Conservation (phyloP, 176 grass and related monocot species). For the Microstegium vimineum region DNA sequence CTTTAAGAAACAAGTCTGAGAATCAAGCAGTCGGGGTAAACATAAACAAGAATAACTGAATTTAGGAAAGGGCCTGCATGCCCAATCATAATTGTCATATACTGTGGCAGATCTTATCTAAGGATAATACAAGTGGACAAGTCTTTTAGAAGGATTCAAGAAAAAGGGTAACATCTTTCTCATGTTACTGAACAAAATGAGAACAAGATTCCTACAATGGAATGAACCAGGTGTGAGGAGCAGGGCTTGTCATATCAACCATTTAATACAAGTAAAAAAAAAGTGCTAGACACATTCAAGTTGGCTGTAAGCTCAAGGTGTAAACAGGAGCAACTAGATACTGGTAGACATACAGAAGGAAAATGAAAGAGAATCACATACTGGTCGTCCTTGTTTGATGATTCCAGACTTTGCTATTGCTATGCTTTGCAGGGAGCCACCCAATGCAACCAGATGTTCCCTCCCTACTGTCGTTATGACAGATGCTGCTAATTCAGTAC, state of each 20-base stretch:
- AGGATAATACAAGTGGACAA: not conserved
- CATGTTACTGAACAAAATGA: not conserved
- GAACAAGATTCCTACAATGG: conserved; percentile 2
- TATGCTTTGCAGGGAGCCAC: conserved; percentile 81
- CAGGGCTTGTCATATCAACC: not conserved
- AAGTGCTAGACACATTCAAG: not conserved
- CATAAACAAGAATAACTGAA: not conserved
- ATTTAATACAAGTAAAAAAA: conserved; percentile 6
- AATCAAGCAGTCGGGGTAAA: not conserved
- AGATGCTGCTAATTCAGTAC: conserved; percentile 66
- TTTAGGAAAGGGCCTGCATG: not conserved
- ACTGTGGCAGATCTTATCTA: not conserved
- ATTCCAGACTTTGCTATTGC: conserved; percentile 92
- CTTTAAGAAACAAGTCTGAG: not conserved
- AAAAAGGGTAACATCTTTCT: not conserved
- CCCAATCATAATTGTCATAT: conserved; percentile 1
- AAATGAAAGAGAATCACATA: conserved; percentile 45
- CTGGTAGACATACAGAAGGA: not conserved
- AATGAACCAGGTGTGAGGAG: not conserved
- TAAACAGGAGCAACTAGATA: not conserved
- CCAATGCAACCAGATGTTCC: conserved; percentile 90
- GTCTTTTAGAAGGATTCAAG: not conserved
- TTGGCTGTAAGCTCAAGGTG: not conserved
- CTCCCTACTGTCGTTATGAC: conserved; percentile 83
- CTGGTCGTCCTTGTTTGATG: conserved; percentile 82